Evolutionary conservation across 306 rosid species (phyloP).

Genomic region (Prosopis cineraria): DNA sequence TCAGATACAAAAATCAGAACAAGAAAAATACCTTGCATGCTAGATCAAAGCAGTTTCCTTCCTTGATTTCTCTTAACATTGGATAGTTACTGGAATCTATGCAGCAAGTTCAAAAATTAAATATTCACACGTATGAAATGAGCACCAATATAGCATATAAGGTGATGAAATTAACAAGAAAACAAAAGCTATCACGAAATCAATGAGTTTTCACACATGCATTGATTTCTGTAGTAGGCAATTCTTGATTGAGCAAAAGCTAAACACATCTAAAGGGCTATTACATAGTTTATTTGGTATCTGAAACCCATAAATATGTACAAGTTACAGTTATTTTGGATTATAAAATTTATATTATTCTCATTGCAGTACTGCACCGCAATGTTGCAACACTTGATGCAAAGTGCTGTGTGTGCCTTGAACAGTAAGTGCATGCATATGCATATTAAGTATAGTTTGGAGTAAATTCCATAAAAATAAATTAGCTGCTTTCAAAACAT

Average conservation of each 20-base stretch:
- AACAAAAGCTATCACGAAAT: background rate
- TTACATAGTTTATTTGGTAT: background rate
- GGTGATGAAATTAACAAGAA: slow-evolving; percentile 15
- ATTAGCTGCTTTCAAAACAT: slow-evolving; percentile 2
- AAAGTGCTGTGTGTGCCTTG: background rate
- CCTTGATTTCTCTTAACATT: slow-evolving; percentile 50
- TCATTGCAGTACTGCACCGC: background rate
- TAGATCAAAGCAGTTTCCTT: slow-evolving; percentile 49
- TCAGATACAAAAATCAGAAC: slow-evolving; percentile 8
- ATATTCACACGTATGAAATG: slow-evolving; percentile 9
- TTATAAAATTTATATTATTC: background rate
- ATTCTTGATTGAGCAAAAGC: slow-evolving; percentile 23
- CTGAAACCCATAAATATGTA: background rate
- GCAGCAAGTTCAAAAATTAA: slow-evolving; percentile 28
- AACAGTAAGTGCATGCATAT: background rate
- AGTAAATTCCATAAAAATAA: background rate
- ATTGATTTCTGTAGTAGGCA: background rate
- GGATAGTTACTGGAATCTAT: slow-evolving; percentile 50
- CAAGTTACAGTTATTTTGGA: background rate
- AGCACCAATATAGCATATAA: slow-evolving; percentile 8
- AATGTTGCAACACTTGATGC: background rate
- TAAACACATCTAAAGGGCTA: slow-evolving; percentile 3
- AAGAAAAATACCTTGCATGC: slow-evolving; percentile 63
- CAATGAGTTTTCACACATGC: background rate
- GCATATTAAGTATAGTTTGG: background rate